Percentiles rank a stretch among this genome's conserved stretches.
phyloP scores from a whole-genome alignment of 2,329 filamentous ascomycete species.

The Ophiostoma quercus region DNA sequence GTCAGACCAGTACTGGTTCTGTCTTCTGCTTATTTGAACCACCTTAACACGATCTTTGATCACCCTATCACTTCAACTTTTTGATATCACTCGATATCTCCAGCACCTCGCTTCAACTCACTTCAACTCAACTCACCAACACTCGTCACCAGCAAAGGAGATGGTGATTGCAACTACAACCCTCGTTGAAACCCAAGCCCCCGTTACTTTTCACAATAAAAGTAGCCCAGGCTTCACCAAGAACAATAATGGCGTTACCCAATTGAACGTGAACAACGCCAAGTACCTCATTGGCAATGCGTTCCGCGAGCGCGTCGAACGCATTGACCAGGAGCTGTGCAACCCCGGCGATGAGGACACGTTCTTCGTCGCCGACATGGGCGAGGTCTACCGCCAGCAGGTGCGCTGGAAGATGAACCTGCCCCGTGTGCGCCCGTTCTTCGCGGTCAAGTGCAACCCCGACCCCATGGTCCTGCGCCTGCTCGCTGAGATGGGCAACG shows the following conservation, averaged over 20 bases:
- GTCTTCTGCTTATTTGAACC: slow-evolving; percentile 93
- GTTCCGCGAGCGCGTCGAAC: slow-evolving; percentile 76
- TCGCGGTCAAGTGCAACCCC: slow-evolving; percentile 98
- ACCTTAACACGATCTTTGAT: slow-evolving; percentile 62
- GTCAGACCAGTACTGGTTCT: slow-evolving; percentile 84
- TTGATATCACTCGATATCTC: slow-evolving; percentile 2
- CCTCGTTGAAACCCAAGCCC: slow-evolving; percentile 47
- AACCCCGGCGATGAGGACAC: slow-evolving; percentile 92
- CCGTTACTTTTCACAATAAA: slow-evolving; percentile 43
- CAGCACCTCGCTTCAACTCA: background rate
- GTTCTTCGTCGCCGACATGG: slow-evolving; percentile 96
- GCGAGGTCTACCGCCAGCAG: slow-evolving; percentile 98
- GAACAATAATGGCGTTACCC: slow-evolving; percentile 38
- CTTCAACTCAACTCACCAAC: background rate
- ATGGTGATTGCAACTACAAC: slow-evolving; percentile 61
- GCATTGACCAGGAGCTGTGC: slow-evolving; percentile 81
- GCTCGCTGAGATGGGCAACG: slow-evolving; percentile 80
- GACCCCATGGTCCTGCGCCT: slow-evolving; percentile 84
- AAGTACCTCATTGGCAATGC: slow-evolving; percentile 83
- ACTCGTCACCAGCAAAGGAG: slow-evolving; percentile 36
- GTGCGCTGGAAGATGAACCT: slow-evolving; percentile 96
- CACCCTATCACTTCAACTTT: background rate
- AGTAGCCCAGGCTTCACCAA: slow-evolving; percentile 48
- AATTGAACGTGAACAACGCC: slow-evolving; percentile 45
- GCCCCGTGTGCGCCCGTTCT: slow-evolving; percentile 89